phyloP scores from a whole-genome alignment of 169 alveolate genomes.

The Perkinsus marinus region DNA sequence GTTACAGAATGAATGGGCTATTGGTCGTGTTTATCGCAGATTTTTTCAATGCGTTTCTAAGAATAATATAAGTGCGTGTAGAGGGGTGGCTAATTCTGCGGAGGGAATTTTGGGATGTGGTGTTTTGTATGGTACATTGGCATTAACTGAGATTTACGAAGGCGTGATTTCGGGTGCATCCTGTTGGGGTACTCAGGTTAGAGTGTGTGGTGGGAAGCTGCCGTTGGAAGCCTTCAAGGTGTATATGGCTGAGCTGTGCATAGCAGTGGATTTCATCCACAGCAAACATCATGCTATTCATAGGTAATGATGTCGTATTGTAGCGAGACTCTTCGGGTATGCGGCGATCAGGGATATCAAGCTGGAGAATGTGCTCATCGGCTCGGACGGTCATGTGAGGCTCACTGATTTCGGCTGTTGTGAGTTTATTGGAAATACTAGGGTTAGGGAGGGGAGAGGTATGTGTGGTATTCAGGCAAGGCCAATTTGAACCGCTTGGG shows the following conservation, averaged over 20 bases:
- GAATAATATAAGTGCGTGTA: too few species aligned
- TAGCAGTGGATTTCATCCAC: not conserved
- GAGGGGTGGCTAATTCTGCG: too few species aligned
- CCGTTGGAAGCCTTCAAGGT: not conserved
- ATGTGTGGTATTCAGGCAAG: not conserved
- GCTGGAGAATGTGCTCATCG: not conserved
- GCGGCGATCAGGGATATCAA: not conserved
- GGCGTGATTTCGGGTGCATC: too few species aligned
- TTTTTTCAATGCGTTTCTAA: too few species aligned
- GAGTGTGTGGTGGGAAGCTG: not conserved
- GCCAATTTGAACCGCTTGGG: not conserved
- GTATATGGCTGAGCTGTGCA: not conserved
- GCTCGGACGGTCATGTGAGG: not conserved
- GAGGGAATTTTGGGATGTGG: too few species aligned
- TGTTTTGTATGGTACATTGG: too few species aligned
- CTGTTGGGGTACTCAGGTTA: not conserved
- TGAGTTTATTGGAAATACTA: too few species aligned
- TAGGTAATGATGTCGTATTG: not conserved
- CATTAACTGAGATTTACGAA: too few species aligned
- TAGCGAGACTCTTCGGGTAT: too few species aligned
- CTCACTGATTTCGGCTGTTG: not conserved
- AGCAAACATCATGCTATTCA: not conserved
- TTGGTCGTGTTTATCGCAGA: too few species aligned
- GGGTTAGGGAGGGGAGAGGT: not conserved
- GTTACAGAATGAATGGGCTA: too few species aligned